A percentile compares a stretch with the other conserved stretches of the same genome.
phyloP scores from a whole-genome alignment of 2,329 filamentous ascomycete species.

The Sporothrix phasma region DNA sequence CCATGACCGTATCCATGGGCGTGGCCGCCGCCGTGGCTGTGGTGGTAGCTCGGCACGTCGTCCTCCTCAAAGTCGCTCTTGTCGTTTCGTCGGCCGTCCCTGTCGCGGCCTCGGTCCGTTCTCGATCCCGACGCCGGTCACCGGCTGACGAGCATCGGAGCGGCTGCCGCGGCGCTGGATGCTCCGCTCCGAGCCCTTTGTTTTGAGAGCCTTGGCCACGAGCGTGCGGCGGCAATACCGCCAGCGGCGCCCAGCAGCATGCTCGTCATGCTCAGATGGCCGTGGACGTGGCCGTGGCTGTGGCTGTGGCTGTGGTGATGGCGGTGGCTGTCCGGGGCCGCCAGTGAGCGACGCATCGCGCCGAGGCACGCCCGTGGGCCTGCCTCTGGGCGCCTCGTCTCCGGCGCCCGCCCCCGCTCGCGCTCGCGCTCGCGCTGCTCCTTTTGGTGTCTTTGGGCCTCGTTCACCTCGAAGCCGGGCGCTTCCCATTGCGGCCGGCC shows the following conservation, averaged over 20 bases:
- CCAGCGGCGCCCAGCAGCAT: conserved; percentile 12
- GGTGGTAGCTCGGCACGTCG: not conserved
- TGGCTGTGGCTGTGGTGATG: not conserved
- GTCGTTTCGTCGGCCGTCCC: not conserved
- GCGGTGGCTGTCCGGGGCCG: not conserved
- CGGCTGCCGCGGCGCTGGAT: not conserved
- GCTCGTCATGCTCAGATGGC: not conserved
- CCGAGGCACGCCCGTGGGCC: not conserved
- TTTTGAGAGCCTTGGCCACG: conserved; percentile 4
- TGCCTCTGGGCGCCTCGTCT: not conserved
- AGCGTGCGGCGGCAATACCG: conserved; percentile 11
- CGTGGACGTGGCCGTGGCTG: not conserved
- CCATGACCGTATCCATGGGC: not conserved
- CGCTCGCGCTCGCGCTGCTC: not conserved
- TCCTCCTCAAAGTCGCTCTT: conserved; percentile 4
- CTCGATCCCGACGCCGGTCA: not conserved
- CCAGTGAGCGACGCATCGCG: not conserved
- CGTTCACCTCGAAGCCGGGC: conserved; percentile 21
- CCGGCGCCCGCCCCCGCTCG: not conserved
- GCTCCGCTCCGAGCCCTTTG: not conserved
- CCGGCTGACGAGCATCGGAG: not conserved
- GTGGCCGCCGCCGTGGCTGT: not conserved
- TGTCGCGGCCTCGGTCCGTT: not conserved
- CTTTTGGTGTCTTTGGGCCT: not conserved
- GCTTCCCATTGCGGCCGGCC: conserved; percentile 47